phyloP scores from a whole-genome alignment of 2,329 filamentous ascomycete species.

The Didymella pomorum region DNA sequence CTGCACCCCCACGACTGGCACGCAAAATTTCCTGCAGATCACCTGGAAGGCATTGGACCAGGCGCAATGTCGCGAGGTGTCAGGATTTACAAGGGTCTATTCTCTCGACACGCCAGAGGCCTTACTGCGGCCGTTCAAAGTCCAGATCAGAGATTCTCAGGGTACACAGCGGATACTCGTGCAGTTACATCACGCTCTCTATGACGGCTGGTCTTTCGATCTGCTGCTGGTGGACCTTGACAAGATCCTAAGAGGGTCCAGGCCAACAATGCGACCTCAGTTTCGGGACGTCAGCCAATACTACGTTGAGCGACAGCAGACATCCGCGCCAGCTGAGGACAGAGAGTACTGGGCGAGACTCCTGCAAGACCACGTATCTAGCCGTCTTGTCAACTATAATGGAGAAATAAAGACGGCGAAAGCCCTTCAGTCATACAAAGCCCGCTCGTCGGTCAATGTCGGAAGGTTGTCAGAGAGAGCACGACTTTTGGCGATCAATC shows the following conservation, averaged over 20 bases:
- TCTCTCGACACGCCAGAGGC: constrained; percentile 47
- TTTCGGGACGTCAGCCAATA: constrained; percentile 68
- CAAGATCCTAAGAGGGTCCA: constrained; percentile 54
- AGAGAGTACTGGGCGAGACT: constrained; percentile 73
- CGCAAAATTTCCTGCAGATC: constrained; percentile 66
- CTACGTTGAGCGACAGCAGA: constrained; percentile 13
- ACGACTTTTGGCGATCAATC: constrained; percentile 58
- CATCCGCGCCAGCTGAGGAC: not conserved
- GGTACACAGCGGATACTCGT: constrained; percentile 48
- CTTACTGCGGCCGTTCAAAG: constrained; percentile 66
- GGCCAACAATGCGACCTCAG: constrained; percentile 57
- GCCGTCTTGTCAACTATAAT: constrained; percentile 67
- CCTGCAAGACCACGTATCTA: constrained; percentile 65
- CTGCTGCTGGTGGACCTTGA: constrained; percentile 74
- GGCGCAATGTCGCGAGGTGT: constrained; percentile 56
- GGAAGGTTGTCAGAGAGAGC: constrained; percentile 28
- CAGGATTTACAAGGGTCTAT: constrained; percentile 53
- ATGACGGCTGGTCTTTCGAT: constrained; percentile 94
- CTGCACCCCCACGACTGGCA: constrained; percentile 50
- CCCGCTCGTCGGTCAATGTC: constrained; percentile 33
- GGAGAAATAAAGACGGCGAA: constrained; percentile 36
- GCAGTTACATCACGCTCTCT: constrained; percentile 81
- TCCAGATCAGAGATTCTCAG: constrained; percentile 61
- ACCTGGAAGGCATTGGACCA: constrained; percentile 65
- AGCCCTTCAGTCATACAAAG: constrained; percentile 23